phyloP scores from a whole-genome alignment of 257 asterid genomes.

The Rhazya stricta region DNA sequence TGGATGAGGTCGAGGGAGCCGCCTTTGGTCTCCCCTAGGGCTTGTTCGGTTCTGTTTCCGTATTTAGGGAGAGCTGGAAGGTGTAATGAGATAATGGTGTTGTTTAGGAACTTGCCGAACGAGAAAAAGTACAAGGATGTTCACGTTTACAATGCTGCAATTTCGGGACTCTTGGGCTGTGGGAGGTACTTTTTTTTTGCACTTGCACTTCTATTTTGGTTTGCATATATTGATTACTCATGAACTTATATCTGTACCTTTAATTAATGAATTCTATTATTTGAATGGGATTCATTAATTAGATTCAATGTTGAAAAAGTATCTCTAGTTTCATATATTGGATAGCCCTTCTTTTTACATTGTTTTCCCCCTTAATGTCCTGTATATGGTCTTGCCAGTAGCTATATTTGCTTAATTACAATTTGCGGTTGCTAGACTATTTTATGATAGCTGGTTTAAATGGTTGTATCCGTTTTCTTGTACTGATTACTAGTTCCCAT shows the following conservation, averaged over 20 bases:
- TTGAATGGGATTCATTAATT: background rate
- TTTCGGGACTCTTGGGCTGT: constrained; percentile 65
- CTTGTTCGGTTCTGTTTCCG: constrained; percentile 64
- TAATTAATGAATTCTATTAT: background rate
- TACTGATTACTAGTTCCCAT: background rate
- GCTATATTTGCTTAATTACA: background rate
- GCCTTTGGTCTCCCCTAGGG: constrained; percentile 62
- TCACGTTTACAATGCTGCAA: constrained; percentile 72
- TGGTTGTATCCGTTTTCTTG: background rate
- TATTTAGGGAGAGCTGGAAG: constrained; percentile 62
- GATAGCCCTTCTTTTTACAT: too few species aligned
- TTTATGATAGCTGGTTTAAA: background rate
- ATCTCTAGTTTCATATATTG: background rate
- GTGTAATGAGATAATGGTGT: constrained; percentile 55
- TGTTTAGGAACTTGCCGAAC: constrained; percentile 67
- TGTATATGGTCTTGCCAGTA: background rate
- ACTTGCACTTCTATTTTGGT: constrained; percentile 3
- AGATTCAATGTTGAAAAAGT: background rate
- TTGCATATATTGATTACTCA: background rate
- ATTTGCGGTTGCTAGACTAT: background rate
- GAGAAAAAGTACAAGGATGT: constrained; percentile 51
- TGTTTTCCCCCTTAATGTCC: too few species aligned
- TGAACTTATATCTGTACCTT: background rate
- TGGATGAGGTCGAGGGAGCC: constrained; percentile 90
- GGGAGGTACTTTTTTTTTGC: constrained; percentile 45